These are phyloP conservation scores for Biancaea sappan DNA, from an alignment of 306 rosid genomes.

Conservation along the genomic window DNA sequence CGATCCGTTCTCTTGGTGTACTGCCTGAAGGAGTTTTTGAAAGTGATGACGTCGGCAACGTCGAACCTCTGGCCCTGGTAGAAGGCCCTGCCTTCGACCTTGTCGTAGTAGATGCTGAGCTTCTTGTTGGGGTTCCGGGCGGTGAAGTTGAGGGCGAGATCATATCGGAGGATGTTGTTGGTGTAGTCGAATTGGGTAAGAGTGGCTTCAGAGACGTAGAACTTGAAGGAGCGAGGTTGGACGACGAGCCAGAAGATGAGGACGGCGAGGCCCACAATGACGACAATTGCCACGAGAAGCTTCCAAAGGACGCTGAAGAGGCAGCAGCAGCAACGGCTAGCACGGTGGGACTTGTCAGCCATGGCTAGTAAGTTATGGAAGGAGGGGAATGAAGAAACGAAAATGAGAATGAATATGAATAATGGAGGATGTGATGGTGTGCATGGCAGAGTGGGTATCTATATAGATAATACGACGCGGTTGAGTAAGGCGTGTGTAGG, in stretches of 20 bases:
- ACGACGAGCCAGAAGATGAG: conserved; percentile 67
- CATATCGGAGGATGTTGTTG: conserved; percentile 43
- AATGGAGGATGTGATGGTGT: too few species aligned
- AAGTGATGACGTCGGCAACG: conserved; percentile 33
- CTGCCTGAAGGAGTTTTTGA: conserved; percentile 41
- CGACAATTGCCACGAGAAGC: conserved; percentile 40
- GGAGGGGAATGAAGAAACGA: neutral
- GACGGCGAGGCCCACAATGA: conserved; percentile 40
- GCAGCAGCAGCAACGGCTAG: conserved; percentile 38
- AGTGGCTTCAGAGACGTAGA: conserved; percentile 49
- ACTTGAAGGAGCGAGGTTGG: conserved; percentile 58
- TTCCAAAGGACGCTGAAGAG: conserved; percentile 59
- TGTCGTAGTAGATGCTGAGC: conserved; percentile 49
- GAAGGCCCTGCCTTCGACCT: conserved; percentile 39
- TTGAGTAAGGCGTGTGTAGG: neutral
- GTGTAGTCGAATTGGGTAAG: conserved; percentile 55
- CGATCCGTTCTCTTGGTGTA: conserved; percentile 41
- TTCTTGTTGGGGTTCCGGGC: conserved; percentile 54
- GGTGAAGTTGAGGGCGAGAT: conserved; percentile 48
- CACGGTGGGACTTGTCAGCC: neutral
- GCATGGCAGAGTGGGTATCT: neutral
- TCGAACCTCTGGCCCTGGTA: conserved; percentile 34
- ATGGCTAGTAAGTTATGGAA: neutral
- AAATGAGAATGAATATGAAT: too few species aligned
- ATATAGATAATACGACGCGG: neutral